Percentiles rank a stretch among this genome's conserved stretches.
phyloP scores from a whole-genome alignment of 2,329 filamentous ascomycete species.

The Pseudogymnoascus sp. region DNA sequence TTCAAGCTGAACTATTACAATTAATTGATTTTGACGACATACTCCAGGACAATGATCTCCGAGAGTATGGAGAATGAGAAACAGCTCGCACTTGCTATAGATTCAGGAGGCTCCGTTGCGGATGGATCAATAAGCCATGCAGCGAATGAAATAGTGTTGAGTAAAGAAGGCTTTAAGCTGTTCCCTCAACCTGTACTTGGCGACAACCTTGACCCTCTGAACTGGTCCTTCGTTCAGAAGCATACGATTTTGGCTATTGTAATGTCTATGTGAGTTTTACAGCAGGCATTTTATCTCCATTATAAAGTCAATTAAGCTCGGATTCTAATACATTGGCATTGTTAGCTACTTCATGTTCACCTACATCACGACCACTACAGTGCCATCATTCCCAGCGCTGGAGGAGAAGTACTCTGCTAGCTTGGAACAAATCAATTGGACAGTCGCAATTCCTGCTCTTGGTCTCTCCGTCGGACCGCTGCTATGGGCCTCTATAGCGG shows the following conservation, averaged over 20 bases:
- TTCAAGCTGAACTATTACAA: background rate
- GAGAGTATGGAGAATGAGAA: background rate
- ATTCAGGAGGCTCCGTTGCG: background rate
- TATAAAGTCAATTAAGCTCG: background rate
- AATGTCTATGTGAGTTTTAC: background rate
- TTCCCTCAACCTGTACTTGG: background rate
- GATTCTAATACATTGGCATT: background rate
- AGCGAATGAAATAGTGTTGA: background rate
- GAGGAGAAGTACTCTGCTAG: slow-evolving; percentile 40
- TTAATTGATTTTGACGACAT: background rate
- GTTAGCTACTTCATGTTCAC: slow-evolving; percentile 51
- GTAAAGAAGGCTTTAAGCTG: background rate
- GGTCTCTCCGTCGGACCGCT: slow-evolving; percentile 46
- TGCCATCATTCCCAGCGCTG: slow-evolving; percentile 46
- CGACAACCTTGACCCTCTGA: slow-evolving; percentile 46
- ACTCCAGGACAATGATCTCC: background rate
- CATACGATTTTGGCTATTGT: slow-evolving; percentile 44
- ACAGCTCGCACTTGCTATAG: background rate
- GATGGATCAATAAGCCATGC: background rate
- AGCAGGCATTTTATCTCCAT: background rate
- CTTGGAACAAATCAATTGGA: slow-evolving; percentile 45
- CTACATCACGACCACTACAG: slow-evolving; percentile 50
- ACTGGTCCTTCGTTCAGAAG: slow-evolving; percentile 44
- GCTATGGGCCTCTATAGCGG: slow-evolving; percentile 42
- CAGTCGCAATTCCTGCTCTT: slow-evolving; percentile 42